Evolutionary conservation across 192 early-diverging fungal genomes (phyloP).

Genomic region (Funneliformis geosporum): DNA sequence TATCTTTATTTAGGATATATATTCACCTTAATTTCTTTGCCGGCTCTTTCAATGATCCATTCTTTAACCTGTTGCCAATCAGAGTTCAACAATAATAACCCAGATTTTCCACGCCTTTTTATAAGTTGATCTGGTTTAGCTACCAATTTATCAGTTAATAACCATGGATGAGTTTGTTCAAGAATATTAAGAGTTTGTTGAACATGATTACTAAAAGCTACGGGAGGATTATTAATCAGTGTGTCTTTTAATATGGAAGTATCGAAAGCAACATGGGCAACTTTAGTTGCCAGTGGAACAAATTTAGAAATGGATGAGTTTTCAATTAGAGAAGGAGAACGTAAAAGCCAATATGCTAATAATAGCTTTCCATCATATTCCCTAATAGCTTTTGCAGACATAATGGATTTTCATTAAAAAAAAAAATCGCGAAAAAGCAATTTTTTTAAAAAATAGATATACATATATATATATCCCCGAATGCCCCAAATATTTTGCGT

Average conservation of each 20-base stretch:
- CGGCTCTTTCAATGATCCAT: slow-evolving; percentile 92
- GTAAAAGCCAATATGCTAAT: slow-evolving; percentile 84
- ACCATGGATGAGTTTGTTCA: slow-evolving; percentile 85
- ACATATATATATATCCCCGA: too few relatives aligned
- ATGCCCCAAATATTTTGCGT: too few relatives aligned
- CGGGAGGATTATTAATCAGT: slow-evolving; percentile 43
- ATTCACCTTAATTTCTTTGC: slow-evolving; percentile 76
- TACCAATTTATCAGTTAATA: slow-evolving; percentile 80
- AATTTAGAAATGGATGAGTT: slow-evolving; percentile 59
- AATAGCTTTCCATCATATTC: slow-evolving; percentile 99
- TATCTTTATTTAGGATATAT: not conserved
- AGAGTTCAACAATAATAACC: slow-evolving; percentile 88
- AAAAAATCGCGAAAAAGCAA: too few relatives aligned
- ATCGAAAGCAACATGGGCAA: slow-evolving; percentile 81
- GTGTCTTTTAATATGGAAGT: slow-evolving; percentile 50
- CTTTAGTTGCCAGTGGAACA: slow-evolving; percentile 67
- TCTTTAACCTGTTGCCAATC: slow-evolving; percentile 84
- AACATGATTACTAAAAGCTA: slow-evolving; percentile 67
- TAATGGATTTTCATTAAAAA: slow-evolving; percentile 29
- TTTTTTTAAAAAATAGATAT: too few relatives aligned
- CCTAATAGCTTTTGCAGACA: slow-evolving; percentile 91
- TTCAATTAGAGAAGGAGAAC: slow-evolving; percentile 63
- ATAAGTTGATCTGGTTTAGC: slow-evolving; percentile 99
- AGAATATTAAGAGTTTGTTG: slow-evolving; percentile 56
- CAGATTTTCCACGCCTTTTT: slow-evolving; percentile 97